Base-by-base conservation (phyloP, 768 basidiomycete genomes). In the Pleurotus djamor region DNA sequence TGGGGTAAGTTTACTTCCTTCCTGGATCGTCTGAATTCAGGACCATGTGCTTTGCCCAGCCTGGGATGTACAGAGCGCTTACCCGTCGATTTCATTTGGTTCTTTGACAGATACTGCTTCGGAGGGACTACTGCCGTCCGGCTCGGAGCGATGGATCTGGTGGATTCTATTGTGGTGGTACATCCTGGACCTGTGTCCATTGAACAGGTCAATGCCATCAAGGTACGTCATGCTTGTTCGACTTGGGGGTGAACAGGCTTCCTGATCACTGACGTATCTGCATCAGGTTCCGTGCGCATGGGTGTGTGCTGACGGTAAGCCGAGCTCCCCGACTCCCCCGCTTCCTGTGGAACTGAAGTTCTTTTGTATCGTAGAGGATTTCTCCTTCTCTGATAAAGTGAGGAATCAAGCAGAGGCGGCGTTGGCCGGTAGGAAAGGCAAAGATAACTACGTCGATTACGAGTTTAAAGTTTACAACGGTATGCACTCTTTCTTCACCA, bases 401-500 rank as follows among this genome's bases (percentile, higher is more conserved):
- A 73, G 77, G 17, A 59, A 65, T 17, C 52, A 76, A 57, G 65
- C 71, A 1, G 77, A 82, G 60, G 74, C 74, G 8, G 57, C 68
- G 1, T 71, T 81, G 21, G 73, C 70, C 6, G 65, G 60, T 2
- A 73, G 76, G 34, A 75, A 75, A 45, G 75, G 67, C 10, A 74
- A 73, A 37, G 71, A 70, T 1, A 64, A 66, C 41, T 76, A 66
- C 50, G 68, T 80, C 0, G 76, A 80, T 7, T 80, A 78, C 52
- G 80, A 82, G 65, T 76, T 82, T 61, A 74, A 69, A 58, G 68
- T 69, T 3, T 81, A 79, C 58, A 74, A 76, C 71, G 79, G 81
- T 79, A 14, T 28, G 66, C n/a, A 7, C 45, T 17, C 2, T 4
- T 12, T 47, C 13, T 5, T 47, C 4, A 41, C 1, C 38, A 28